Evolutionary conservation across 2,329 filamentous ascomycete genomes (phyloP).

Genomic region (Zarea fungicola): DNA sequence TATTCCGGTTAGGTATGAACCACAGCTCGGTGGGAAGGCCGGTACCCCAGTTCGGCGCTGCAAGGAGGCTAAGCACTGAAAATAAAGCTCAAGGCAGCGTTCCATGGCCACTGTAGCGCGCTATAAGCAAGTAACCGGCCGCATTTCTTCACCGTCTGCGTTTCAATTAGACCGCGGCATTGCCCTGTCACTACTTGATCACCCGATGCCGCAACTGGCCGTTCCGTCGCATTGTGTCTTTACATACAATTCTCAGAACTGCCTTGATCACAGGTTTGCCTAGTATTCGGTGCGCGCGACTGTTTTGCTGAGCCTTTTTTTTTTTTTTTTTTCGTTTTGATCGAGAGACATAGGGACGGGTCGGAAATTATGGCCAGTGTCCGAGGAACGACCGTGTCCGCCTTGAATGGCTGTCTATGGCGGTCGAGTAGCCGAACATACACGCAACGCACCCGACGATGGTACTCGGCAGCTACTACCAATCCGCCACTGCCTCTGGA

Average conservation of each 20-base stretch:
- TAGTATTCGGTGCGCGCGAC: no score
- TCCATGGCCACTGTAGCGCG: not conserved
- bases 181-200: no score
- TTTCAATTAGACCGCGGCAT: no score
- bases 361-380: slow-evolving; percentile 6
- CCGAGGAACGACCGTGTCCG: not conserved
- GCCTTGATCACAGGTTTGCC: no score
- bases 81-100: not conserved
- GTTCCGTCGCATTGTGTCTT: not conserved
- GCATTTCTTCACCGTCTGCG: no score
- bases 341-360: not conserved
- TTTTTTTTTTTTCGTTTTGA: not conserved
- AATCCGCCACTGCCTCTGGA: slow-evolving; percentile 58
- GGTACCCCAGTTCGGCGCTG: not conserved
- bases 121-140: no score
- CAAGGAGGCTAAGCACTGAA: not conserved
- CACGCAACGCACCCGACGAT: slow-evolving; percentile 3
- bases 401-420: slow-evolving; percentile 10
- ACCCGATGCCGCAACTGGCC: no score
- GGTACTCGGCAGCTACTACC: slow-evolving; percentile 5
- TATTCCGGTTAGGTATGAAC: no score
- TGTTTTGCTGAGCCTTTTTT: not conserved
- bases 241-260: no score
- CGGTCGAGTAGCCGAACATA: not conserved
- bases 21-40: slow-evolving; percentile 6